phyloP scores from a whole-genome alignment of 352 stramenopile genomes.

The Globisporangium carolinianum region DNA sequence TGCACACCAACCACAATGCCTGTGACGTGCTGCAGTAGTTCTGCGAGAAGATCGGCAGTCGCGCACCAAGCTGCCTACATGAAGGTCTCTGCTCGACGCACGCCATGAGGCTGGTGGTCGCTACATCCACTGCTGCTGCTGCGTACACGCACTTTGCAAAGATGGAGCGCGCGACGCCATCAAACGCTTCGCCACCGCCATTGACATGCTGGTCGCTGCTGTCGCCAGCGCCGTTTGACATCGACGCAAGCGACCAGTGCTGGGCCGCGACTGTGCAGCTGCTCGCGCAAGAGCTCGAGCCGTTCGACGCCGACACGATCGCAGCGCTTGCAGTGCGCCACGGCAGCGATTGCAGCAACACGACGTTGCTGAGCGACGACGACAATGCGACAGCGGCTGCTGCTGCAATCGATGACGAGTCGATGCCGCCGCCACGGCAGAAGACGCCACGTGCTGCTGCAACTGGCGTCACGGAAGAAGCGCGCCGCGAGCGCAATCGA shows the following conservation, averaged over 20 bases:
- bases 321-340: not conserved
- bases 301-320: not conserved
- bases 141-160: not conserved
- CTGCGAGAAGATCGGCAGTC: too few species aligned
- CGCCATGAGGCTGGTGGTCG: not conserved
- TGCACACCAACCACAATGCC: too few species aligned
- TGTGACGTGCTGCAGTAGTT: too few species aligned
- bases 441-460: too few species aligned
- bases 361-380: slow-evolving; percentile 1
- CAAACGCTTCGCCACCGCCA: not conserved
- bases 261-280: slow-evolving; percentile 7
- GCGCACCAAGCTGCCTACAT: too few species aligned
- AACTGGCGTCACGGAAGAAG: not conserved
- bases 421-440: too few species aligned
- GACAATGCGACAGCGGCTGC: not conserved
- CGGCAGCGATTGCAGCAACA: not conserved
- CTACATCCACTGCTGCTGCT: not conserved
- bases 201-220: not conserved
- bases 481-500: slow-evolving; percentile 11
- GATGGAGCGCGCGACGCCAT: slow-evolving; percentile 2
- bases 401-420: not conserved
- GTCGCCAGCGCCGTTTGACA: not conserved
- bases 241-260: not conserved
- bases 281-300: not conserved
- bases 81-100: too few species aligned